These are phyloP conservation scores for Pseudogymnoascus sp. DNA, from an alignment of 2,329 filamentous ascomycete genomes.

Conservation along the genomic window DNA sequence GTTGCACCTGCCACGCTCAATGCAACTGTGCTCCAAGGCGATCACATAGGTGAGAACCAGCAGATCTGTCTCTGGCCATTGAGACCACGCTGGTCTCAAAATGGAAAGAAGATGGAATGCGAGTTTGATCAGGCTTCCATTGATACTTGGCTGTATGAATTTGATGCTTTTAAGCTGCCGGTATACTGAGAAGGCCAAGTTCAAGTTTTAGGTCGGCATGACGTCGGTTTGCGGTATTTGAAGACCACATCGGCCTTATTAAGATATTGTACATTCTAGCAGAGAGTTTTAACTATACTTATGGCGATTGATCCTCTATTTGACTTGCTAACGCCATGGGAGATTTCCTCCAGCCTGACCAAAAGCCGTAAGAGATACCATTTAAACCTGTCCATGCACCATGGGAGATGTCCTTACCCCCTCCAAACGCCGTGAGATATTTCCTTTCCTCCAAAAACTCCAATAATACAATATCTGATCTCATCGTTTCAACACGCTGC, in stretches of 20 bases:
- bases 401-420: not conserved
- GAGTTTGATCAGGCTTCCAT: slow-evolving; percentile 35
- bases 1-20: slow-evolving; percentile 40
- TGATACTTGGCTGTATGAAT: slow-evolving; percentile 36
- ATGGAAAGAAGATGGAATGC: slow-evolving; percentile 33
- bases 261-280: slow-evolving; percentile 5
- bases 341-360: not conserved
- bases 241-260: not conserved
- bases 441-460: not conserved
- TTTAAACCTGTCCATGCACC: not conserved
- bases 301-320: not conserved
- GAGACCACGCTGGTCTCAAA: slow-evolving; percentile 36
- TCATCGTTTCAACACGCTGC: not conserved
- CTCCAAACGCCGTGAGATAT: not conserved
- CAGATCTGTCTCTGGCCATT: slow-evolving; percentile 39
- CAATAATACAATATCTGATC: not conserved
- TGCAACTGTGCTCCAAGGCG: slow-evolving; percentile 25
- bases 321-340: not conserved
- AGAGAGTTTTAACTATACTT: slow-evolving; percentile 2
- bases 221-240: not conserved
- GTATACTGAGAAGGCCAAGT: slow-evolving; percentile 30
- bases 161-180: slow-evolving; percentile 36
- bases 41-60: slow-evolving; percentile 31
- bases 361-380: not conserved
- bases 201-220: not conserved